Base-by-base conservation (phyloP, 495 filamentous ascomycete species). In the Hypoxylon perforatum region DNA sequence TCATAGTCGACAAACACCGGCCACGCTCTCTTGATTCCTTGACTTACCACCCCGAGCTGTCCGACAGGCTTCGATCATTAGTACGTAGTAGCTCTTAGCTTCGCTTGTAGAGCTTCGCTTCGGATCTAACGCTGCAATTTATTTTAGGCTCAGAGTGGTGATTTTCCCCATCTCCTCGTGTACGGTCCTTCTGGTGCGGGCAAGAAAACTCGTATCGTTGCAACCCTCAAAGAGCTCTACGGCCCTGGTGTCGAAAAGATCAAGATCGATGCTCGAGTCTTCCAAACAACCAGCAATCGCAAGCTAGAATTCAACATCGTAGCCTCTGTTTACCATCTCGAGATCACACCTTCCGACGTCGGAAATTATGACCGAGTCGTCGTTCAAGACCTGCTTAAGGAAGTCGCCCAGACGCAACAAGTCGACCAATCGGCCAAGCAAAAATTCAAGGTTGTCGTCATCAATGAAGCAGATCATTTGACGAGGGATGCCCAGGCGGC, bases 231-330 rank as follows among this genome's bases (percentile, higher is more conserved):
- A 74, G 93, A 95, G 76, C 83, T 97, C 12, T 97, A 92, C 75
- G 94, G 94, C 0, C 88, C 94, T 9, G 92, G 93, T 33, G 94
- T 96, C 9, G 94, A 97, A 67, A 97, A 96, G 83, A 97, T 97
- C 82, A 96, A 96, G 78, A 95, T 97, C 81, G 94, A 97, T 74
- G 90, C 92, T 18, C 90, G 95, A 64, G 89, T 97, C 53, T 99
- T 98, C 84, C 93, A 96, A 76, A 97, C 95, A 1, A 94, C 88
- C 17, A 89, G 88, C 73, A 97, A 96, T 77, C 93, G 95, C 69
- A 99, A 98, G 76, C 87, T 98, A 59, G 95, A 99, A 79, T 99
- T 99, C 84, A 99, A 96, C 80, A 96, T 98, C 62, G 96, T 98
- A 46, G 86, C 93, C 22, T 97, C 93, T 0, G 86, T 97, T 46